These are phyloP conservation scores for Bacterosira constricta DNA, from an alignment of 108 stramenopile species.

Conservation along the genomic window DNA sequence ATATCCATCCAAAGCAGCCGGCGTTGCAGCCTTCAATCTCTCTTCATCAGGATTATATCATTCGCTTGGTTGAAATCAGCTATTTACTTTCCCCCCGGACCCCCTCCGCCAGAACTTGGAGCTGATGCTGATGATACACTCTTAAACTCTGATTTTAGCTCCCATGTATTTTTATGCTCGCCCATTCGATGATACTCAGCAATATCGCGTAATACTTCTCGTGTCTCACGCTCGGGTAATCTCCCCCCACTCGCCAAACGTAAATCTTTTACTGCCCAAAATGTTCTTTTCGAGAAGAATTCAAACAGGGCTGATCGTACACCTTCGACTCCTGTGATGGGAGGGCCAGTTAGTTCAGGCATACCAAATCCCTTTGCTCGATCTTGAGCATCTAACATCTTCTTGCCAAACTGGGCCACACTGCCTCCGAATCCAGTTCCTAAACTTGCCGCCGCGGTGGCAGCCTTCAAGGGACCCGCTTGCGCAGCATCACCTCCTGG, in stretches of 20 bases:
- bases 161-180: constrained; percentile 80
- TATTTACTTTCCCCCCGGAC: no score
- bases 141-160: constrained; percentile 57
- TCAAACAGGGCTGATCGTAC: constrained; percentile 75
- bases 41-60: no score
- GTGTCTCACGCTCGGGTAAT: constrained; percentile 72
- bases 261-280: constrained; percentile 83
- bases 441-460: constrained; percentile 43
- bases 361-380: constrained; percentile 6
- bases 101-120: constrained; percentile 5
- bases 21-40: no score
- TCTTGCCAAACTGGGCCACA: constrained; percentile 75
- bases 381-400: constrained; percentile 57
- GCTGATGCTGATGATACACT: constrained; percentile 16
- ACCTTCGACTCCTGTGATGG: constrained; percentile 52
- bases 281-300: constrained; percentile 69
- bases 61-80: no score
- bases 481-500: constrained; percentile 68
- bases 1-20: no score
- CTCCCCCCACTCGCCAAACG: constrained; percentile 52
- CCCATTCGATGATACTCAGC: constrained; percentile 81
- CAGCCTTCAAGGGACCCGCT: constrained; percentile 46
- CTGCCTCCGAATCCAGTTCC: constrained; percentile 76
- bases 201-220: constrained; percentile 75
- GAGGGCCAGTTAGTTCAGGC: constrained; percentile 25